phyloP scores from a whole-genome alignment of 2,329 filamentous ascomycete genomes.

The Ophiocordyceps polyrhachis-furcata region DNA sequence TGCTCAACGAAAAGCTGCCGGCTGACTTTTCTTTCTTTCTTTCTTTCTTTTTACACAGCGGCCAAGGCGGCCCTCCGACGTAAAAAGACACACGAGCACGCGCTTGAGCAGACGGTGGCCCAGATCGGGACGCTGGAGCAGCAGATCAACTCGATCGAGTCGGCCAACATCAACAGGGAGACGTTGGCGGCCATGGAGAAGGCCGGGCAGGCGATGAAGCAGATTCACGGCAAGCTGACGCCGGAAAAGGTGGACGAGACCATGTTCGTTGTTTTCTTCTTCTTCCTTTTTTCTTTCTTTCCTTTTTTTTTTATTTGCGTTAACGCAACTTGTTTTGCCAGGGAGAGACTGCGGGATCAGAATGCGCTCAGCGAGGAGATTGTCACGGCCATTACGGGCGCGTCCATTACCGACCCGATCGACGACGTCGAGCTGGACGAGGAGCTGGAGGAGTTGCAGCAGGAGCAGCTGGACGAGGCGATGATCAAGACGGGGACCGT shows the following conservation, averaged over 20 bases:
- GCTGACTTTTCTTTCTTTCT: no score
- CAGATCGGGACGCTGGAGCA: constrained; percentile 88
- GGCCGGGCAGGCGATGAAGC: constrained; percentile 76
- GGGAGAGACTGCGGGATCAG: constrained; percentile 81
- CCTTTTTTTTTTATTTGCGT: neutral
- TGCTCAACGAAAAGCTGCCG: no score
- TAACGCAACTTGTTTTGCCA: constrained; percentile 15
- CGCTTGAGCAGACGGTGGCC: constrained; percentile 71
- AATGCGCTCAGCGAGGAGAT: constrained; percentile 91
- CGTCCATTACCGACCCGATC: constrained; percentile 45
- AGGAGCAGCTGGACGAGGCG: constrained; percentile 81
- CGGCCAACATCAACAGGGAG: constrained; percentile 96
- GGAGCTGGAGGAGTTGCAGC: constrained; percentile 72
- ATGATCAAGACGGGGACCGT: constrained; percentile 82
- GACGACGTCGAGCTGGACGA: constrained; percentile 78
- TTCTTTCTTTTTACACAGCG: constrained; percentile 31
- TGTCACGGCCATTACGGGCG: constrained; percentile 61
- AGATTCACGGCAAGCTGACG: constrained; percentile 78
- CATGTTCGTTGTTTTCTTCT: constrained; percentile 44
- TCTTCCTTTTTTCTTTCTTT: neutral
- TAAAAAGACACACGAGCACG: constrained; percentile 89
- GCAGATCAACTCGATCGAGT: constrained; percentile 92
- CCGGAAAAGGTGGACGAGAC: constrained; percentile 89
- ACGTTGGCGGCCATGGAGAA: constrained; percentile 88
- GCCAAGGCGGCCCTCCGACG: constrained; percentile 78